Base-by-base conservation (phyloP, 2,329 filamentous ascomycete genomes). In the Helotiales sp. region DNA sequence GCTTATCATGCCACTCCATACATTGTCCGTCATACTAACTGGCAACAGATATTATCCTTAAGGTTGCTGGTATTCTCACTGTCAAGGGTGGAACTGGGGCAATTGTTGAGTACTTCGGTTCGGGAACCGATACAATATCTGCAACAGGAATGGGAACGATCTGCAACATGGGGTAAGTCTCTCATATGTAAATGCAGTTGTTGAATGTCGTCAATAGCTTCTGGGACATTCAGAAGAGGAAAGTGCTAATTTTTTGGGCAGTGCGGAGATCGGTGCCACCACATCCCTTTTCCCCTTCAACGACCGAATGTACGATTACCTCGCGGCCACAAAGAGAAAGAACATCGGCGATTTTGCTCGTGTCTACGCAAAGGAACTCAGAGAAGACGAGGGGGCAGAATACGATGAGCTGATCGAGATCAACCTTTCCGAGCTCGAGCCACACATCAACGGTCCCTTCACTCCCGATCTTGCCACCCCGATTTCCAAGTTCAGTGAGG, bases 371-470 rank as follows among this genome's bases (percentile, higher is more conserved):
- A 85, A 92, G 76, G 93, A 97, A 76, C 91, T 99, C 71, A 88
- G 87, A 68, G 90, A 92, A 78, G 96, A 99, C 75, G 86, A 96
- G 82, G 93, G 93, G 74, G 92, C 93, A 74, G 90, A 98, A 82
- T 99, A 98, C 81, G 96, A 99, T 81, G 87, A 98, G 83, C 82
- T 97, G 74, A 93, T 98, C 77, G 95, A 97, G 84, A 93, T 99
- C 83, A 95, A 99, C 86, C 88, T 99, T 64, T 91, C 88, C 67
- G 92, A 95, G 82, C 91, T 99, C 58, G 96, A 99, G 86, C 96
- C 96, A 73, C 93, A 98, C 80, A 93, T 99, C 85, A 99, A 99
- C 85, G 96, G 96, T 73, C 96, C 96, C 72, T 98, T 98, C 88
- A 99, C 96, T 30, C 96, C 96, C 69, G 96, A 99, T 88, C 86